Evolutionary conservation across 805 yeast species (phyloP).

Genomic region (Lipomyces sp.): DNA sequence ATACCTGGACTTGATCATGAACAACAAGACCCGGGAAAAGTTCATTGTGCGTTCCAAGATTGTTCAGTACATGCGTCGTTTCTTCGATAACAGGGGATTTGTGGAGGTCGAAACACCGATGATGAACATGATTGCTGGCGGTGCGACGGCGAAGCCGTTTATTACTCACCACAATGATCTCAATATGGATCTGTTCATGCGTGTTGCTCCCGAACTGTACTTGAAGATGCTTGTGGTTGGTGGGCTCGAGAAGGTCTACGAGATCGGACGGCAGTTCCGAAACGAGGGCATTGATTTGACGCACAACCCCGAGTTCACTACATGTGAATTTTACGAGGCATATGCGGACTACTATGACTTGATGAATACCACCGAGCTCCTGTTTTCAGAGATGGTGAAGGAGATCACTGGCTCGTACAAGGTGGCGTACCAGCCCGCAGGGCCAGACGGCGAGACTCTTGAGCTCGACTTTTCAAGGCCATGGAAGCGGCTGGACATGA

Average conservation of each 20-base stretch:
- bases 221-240: slow-evolving; percentile 96
- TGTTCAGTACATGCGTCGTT: slow-evolving; percentile 80
- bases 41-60: slow-evolving; percentile 87
- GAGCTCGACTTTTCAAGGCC: slow-evolving; percentile 90
- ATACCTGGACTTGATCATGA: slow-evolving; percentile 92
- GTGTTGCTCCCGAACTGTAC: slow-evolving; percentile 97
- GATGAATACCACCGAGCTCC: slow-evolving; percentile 64
- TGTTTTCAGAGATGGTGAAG: slow-evolving; percentile 97
- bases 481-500: slow-evolving; percentile 98
- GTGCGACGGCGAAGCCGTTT: slow-evolving; percentile 99
- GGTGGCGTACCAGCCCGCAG: slow-evolving; percentile 87
- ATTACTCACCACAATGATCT: slow-evolving; percentile 95
- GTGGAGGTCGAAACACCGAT: slow-evolving; percentile 98
- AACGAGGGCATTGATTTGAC: slow-evolving; percentile 98
- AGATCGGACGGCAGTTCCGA: slow-evolving; percentile 98
- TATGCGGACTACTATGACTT: slow-evolving; percentile 95
- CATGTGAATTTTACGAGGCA: slow-evolving; percentile 98
- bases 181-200: slow-evolving; percentile 93
- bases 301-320: slow-evolving; percentile 98
- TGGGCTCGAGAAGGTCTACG: slow-evolving; percentile 97
- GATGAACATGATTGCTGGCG: slow-evolving; percentile 98
- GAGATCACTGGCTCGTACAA: slow-evolving; percentile 86
- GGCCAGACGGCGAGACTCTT: slow-evolving; percentile 72
- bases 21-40: slow-evolving; percentile 78
- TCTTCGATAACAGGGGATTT: slow-evolving; percentile 80